phyloP scores from a whole-genome alignment of 2,329 filamentous ascomycete genomes.

The Lomentospora prolificans region DNA sequence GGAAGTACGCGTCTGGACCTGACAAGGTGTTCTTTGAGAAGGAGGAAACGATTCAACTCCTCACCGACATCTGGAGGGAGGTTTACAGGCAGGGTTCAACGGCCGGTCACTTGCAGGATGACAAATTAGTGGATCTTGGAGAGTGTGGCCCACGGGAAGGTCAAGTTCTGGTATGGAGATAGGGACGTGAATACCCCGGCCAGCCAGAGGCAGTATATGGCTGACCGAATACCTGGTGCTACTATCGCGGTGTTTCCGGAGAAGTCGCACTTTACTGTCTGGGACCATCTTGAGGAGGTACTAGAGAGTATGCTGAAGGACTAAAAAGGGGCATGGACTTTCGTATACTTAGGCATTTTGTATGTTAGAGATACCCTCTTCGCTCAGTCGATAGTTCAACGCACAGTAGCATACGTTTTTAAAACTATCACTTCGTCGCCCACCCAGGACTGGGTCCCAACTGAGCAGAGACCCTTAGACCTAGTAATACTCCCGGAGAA shows the following conservation, averaged over 20 bases:
- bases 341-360: too few relatives aligned
- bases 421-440: too few relatives aligned
- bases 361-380: too few relatives aligned
- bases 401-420: too few relatives aligned
- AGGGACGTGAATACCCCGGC: slow-evolving; percentile 7
- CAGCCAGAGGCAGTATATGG: slow-evolving; percentile 2
- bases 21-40: neutral
- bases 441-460: too few relatives aligned
- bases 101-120: slow-evolving; percentile 3
- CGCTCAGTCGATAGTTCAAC: too few relatives aligned
- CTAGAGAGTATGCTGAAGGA: neutral
- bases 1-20: neutral
- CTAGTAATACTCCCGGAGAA: too few relatives aligned
- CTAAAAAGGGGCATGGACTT: neutral
- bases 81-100: neutral
- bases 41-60: neutral
- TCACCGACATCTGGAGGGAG: neutral
- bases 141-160: slow-evolving; percentile 2
- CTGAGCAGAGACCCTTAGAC: too few relatives aligned
- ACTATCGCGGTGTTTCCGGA: neutral
- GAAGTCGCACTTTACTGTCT: neutral
- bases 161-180: slow-evolving; percentile 9
- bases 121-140: slow-evolving; percentile 7
- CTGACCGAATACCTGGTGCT: neutral
- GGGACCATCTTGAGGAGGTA: neutral